Conservation (phyloP, 345 rosid genomes). For the Toxicodendron radicans region DNA sequence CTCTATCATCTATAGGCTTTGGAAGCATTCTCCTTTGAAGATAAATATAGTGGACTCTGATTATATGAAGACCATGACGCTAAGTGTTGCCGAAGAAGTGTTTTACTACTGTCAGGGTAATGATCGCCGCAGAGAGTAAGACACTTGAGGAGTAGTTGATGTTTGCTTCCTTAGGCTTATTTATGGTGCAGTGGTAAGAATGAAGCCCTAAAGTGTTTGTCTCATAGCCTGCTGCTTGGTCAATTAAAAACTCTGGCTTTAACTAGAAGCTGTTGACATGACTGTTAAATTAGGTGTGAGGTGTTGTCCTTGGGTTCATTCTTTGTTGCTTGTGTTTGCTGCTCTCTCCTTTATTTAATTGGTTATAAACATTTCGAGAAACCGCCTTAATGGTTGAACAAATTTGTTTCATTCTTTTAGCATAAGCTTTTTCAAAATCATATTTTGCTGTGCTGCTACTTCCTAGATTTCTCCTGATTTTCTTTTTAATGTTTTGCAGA, state of each 20-base stretch:
- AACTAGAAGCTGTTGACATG: neutral
- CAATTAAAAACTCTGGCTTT: neutral
- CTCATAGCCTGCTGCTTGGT: neutral
- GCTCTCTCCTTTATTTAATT: neutral
- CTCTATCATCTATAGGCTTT: neutral
- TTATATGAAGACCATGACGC: neutral
- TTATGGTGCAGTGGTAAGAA: neutral
- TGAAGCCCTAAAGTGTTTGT: constrained; percentile 15
- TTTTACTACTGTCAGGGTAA: neutral
- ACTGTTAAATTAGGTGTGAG: constrained; percentile 11
- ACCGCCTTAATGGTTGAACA: constrained; percentile 11
- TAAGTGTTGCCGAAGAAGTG: constrained; percentile 9
- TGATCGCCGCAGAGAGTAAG: neutral
- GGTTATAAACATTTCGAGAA: neutral
- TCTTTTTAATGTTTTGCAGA: constrained; percentile 32
- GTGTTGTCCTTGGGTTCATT: neutral
- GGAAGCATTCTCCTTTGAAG: neutral
- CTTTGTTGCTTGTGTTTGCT: neutral
- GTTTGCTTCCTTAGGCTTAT: constrained; percentile 8
- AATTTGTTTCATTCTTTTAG: neutral
- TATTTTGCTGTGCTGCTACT: constrained; percentile 10
- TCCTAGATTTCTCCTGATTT: constrained; percentile 14
- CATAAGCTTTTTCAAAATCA: neutral
- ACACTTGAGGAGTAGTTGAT: neutral
- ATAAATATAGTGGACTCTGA: neutral